Percentiles rank a stretch among this genome's conserved stretches.
phyloP scores from a whole-genome alignment of 2,329 filamentous ascomycete species.

The Tolypocladium nubicola region DNA sequence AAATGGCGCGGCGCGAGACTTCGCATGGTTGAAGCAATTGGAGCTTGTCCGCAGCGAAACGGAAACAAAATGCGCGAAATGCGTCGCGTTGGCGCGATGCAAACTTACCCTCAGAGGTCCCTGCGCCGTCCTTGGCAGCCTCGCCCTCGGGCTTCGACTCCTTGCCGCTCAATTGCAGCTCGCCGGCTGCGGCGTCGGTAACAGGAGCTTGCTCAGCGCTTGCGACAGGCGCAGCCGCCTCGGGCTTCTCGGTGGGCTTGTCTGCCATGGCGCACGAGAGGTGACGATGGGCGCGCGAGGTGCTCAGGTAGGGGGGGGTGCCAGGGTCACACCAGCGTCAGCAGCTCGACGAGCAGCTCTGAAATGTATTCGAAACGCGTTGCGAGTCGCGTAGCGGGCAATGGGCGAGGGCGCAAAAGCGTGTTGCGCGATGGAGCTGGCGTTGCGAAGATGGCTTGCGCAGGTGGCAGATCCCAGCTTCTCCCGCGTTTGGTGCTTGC shows the following conservation, averaged over 20 bases:
- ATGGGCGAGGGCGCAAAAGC: slow-evolving; percentile 6
- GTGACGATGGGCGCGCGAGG: slow-evolving; percentile 9
- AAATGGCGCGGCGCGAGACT: background rate
- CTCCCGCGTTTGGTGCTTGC: slow-evolving; percentile 19
- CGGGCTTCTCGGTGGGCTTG: slow-evolving; percentile 23
- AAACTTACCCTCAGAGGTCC: slow-evolving; percentile 20
- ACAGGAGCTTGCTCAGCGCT: slow-evolving; percentile 19
- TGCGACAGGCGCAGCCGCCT: slow-evolving; percentile 19
- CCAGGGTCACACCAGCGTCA: slow-evolving; percentile 5
- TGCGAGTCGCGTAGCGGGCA: slow-evolving; percentile 11
- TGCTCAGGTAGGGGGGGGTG: background rate
- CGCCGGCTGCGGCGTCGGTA: slow-evolving; percentile 11
- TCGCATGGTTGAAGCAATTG: background rate
- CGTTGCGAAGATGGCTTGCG: slow-evolving; percentile 19
- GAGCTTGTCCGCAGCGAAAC: background rate
- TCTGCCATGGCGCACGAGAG: slow-evolving; percentile 25
- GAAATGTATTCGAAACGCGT: slow-evolving; percentile 13
- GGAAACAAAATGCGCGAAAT: background rate
- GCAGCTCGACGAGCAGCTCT: slow-evolving; percentile 1
- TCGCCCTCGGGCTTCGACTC: slow-evolving; percentile 12
- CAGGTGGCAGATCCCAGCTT: slow-evolving; percentile 19
- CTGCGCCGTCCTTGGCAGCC: slow-evolving; percentile 16
- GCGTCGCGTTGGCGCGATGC: background rate
- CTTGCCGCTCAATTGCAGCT: slow-evolving; percentile 11
- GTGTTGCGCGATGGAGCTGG: slow-evolving; percentile 17